Conservation (phyloP, 2,329 filamentous ascomycete genomes). For the Fusarium sp. region DNA sequence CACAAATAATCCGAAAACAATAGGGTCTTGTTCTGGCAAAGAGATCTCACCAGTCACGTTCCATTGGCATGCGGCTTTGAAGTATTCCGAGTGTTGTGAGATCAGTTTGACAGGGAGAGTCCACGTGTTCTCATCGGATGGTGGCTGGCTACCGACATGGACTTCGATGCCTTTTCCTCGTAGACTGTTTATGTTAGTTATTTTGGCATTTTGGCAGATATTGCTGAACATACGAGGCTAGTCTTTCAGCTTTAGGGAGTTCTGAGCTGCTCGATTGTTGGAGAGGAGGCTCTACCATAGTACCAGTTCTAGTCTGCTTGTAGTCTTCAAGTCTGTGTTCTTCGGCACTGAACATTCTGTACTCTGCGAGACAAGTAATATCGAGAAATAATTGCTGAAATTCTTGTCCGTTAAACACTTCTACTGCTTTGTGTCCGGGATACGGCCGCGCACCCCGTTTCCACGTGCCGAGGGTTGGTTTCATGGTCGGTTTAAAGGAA, state of each 20-base stretch:
- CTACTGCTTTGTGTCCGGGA: too few relatives aligned
- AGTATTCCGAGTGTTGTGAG: neutral
- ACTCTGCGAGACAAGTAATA: neutral
- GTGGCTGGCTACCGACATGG: neutral
- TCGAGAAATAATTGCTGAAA: too few relatives aligned
- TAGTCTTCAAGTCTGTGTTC: neutral
- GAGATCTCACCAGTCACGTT: neutral
- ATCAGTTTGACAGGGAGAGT: neutral
- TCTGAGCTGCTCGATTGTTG: neutral
- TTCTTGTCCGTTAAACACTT: too few relatives aligned
- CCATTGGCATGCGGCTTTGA: neutral
- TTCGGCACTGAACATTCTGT: neutral
- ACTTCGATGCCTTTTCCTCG: neutral
- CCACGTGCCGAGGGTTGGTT: neutral
- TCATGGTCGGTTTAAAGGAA: neutral
- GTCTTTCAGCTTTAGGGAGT: fast-evolving
- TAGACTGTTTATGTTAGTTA: neutral
- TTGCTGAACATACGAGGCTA: neutral
- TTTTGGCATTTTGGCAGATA: fast-evolving
- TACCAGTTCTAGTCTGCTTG: neutral
- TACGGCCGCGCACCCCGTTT: neutral
- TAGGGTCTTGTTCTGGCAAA: neutral
- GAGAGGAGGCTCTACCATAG: fast-evolving
- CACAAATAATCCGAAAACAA: neutral
- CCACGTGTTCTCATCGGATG: neutral